Base-by-base conservation (phyloP, 2,329 filamentous ascomycete species). In the Fusarium floridanum region DNA sequence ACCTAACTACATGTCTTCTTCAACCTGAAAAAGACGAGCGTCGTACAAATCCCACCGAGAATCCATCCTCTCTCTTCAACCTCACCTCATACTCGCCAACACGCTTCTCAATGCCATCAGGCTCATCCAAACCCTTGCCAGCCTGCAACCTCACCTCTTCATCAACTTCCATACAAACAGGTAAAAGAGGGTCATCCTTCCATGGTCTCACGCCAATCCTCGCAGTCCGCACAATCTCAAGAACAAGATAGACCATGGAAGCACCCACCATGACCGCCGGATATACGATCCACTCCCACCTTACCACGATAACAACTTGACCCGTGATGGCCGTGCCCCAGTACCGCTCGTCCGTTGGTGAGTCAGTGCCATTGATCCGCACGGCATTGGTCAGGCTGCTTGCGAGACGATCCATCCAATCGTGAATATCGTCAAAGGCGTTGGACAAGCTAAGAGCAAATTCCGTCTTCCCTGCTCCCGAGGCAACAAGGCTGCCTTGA, bases 241-340 rank as follows among this genome's bases (percentile, higher is more conserved):
- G 10, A 55, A 24, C 29, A 17, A 48, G 39, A 34, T 48, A 34
- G 4, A 61, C 12, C 41, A 24, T 22, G 8, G 59, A 48, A 16
- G 43, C n/a, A 3, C 0, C 12, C 12, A 48, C 39, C 39, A 61
- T 29, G n/a, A 39, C 39, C 10, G n/a, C 39, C 4, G 59, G 59
- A 24, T 16, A 61, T 24, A 45, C 27, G 16, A 48, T 61, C 59
- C 59, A 61, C n/a, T 36, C 39, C 59, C 59, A 61, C 5, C 59
- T 29, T n/a, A 61, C 59, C 17, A 61, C 24, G 12, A 61, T 43
- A 20, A 22, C 29, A 45, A 45, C 41, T 27, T 48, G 39, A 20
- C 2, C 34, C 7, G 27, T 29, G 6, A 55, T 55, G 10, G 16
- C 24, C 12, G 50, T 55, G 6, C 17, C 50, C 50, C 50, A 29